Percentiles rank a stretch among this genome's conserved stretches.
These are phyloP conservation scores for Linum lewisii DNA, from an alignment of 345 rosid species.

Conservation along the genomic window DNA sequence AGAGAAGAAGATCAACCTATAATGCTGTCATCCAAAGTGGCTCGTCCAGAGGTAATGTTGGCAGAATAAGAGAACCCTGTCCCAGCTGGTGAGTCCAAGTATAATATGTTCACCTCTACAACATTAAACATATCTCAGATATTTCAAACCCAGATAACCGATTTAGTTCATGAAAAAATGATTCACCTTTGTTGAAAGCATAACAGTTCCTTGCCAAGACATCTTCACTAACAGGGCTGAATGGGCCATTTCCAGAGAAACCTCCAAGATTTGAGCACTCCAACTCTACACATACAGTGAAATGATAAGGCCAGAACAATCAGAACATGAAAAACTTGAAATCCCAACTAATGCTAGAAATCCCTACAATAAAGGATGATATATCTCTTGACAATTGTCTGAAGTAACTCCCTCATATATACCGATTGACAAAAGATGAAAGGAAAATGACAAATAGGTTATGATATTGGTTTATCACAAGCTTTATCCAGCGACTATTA, in stretches of 20 bases:
- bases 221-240: neutral
- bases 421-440: neutral
- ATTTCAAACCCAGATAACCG: neutral
- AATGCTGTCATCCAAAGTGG: too few relatives aligned
- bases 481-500: neutral
- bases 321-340: conserved; percentile 59
- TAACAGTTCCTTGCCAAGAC: neutral
- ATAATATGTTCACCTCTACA: conserved; percentile 92
- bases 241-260: conserved; percentile 18
- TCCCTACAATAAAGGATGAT: neutral
- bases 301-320: neutral
- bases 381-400: neutral
- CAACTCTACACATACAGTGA: neutral
- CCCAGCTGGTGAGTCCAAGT: conserved; percentile 88
- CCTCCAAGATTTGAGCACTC: conserved; percentile 16
- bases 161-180: too few relatives aligned
- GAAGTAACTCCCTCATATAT: too few relatives aligned
- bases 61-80: conserved; percentile 93
- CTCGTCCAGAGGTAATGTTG: too few relatives aligned
- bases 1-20: neutral
- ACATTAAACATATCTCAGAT: neutral
- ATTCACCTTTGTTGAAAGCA: conserved; percentile 10
- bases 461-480: neutral
- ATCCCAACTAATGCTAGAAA: conserved; percentile 1
- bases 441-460: neutral